phyloP scores from a whole-genome alignment of 768 basidiomycete species.

The Mycena metata region DNA sequence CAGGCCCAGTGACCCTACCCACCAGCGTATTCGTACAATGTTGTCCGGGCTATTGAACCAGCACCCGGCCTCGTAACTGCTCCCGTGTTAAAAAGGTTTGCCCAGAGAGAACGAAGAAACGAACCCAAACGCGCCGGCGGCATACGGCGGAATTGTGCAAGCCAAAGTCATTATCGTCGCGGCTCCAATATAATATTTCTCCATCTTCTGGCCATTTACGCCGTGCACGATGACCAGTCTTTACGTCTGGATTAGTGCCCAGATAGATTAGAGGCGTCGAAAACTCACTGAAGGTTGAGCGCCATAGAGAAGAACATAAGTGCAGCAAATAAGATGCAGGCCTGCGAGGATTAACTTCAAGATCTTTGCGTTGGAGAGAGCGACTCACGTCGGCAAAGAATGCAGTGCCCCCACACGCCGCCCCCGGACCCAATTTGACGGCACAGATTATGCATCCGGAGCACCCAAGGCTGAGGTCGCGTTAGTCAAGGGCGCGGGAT shows the following conservation, averaged over 20 bases:
- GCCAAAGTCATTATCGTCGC: not conserved
- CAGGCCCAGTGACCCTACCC: constrained; percentile 12
- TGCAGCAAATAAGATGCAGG: constrained; percentile 12
- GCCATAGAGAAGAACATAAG: not conserved
- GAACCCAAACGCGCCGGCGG: constrained; percentile 20
- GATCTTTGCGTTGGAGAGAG: not conserved
- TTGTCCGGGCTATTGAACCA: constrained; percentile 8
- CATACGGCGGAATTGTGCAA: constrained; percentile 21
- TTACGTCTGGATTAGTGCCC: no score
- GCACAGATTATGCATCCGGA: not conserved
- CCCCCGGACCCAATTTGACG: not conserved
- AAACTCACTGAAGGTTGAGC: not conserved
- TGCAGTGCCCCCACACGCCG: not conserved
- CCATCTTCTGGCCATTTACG: constrained; percentile 29
- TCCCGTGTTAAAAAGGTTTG: no score
- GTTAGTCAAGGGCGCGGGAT: no score
- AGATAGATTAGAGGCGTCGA: no score
- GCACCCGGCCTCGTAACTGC: no score
- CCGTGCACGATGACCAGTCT: constrained; percentile 23
- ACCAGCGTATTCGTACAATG: constrained; percentile 15
- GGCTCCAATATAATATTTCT: constrained; percentile 22
- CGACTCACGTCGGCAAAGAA: not conserved
- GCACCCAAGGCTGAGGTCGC: not conserved
- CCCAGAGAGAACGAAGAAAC: not conserved
- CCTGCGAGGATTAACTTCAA: not conserved